These are phyloP conservation scores for Xylariaceae sp. DNA, from an alignment of 2,329 filamentous ascomycete genomes.

Conservation along the genomic window DNA sequence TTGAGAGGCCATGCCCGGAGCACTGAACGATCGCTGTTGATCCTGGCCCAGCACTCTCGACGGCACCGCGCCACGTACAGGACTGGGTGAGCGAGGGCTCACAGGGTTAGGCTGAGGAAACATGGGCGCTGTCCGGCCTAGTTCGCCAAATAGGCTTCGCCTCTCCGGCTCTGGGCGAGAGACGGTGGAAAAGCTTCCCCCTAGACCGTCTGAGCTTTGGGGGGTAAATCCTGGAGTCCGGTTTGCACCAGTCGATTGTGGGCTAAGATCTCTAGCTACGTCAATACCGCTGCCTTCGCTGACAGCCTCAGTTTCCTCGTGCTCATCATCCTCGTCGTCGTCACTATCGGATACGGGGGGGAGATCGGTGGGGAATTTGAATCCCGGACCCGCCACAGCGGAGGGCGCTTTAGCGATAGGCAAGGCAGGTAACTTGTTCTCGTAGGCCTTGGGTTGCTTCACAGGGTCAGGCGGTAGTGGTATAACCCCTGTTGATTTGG, in stretches of 20 bases:
- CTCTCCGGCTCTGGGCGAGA: slow-evolving; percentile 45
- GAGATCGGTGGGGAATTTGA: slow-evolving; percentile 31
- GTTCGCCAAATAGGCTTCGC: slow-evolving; percentile 53
- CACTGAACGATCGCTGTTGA: slow-evolving; percentile 56
- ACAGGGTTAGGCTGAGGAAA: slow-evolving; percentile 53
- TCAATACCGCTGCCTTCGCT: slow-evolving; percentile 62
- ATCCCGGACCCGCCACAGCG: slow-evolving; percentile 24
- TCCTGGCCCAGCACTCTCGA: slow-evolving; percentile 49
- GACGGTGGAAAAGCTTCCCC: slow-evolving; percentile 47
- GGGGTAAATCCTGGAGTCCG: slow-evolving; percentile 53
- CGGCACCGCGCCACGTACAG: slow-evolving; percentile 59
- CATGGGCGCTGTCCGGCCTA: slow-evolving; percentile 48
- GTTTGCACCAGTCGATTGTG: slow-evolving; percentile 42
- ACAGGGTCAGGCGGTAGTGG: slow-evolving; percentile 41
- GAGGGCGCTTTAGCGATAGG: slow-evolving; percentile 22
- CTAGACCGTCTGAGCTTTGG: slow-evolving; percentile 51
- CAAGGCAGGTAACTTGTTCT: slow-evolving; percentile 27
- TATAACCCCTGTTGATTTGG: slow-evolving; percentile 29
- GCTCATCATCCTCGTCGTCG: slow-evolving; percentile 45
- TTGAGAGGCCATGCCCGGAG: slow-evolving; percentile 57
- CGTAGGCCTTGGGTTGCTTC: slow-evolving; percentile 30
- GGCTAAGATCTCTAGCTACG: slow-evolving; percentile 62
- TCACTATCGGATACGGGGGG: slow-evolving; percentile 36
- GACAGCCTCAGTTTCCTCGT: slow-evolving; percentile 44
- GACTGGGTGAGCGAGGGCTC: slow-evolving; percentile 72